A percentile compares a stretch with the other conserved stretches of the same genome.
phyloP scores from a whole-genome alignment of 2,329 filamentous ascomycete species.

The Penicillium sp. region DNA sequence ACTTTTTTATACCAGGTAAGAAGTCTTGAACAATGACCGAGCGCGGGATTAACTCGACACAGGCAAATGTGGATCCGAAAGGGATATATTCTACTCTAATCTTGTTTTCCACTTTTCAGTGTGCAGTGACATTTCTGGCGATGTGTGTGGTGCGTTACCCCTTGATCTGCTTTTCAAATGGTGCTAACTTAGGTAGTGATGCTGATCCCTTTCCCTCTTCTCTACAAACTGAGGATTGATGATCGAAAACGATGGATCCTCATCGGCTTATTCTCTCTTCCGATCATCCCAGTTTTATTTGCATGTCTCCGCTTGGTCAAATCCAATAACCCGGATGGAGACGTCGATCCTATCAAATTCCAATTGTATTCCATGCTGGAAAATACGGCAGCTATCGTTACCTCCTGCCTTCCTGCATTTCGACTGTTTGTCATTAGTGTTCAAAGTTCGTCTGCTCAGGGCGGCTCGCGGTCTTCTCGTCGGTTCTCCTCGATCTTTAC shows the following conservation, averaged over 20 bases:
- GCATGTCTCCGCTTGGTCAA: conserved; percentile 3
- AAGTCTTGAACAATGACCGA: not conserved
- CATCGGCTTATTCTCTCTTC: not conserved
- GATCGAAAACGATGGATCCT: not conserved
- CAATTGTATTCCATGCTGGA: conserved; percentile 1
- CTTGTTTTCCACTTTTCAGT: not conserved
- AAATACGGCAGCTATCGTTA: not conserved
- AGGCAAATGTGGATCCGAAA: not conserved
- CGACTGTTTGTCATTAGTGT: not conserved
- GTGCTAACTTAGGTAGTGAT: not conserved
- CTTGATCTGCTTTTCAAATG: not conserved
- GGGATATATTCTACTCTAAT: not conserved
- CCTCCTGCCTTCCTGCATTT: not conserved
- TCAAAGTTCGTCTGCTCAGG: not conserved
- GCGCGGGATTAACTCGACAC: not conserved
- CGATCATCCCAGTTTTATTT: conserved; percentile 6
- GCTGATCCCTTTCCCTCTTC: not conserved
- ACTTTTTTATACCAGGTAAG: not conserved
- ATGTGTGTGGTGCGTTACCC: not conserved
- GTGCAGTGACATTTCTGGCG: not conserved
- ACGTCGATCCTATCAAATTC: conserved; percentile 9
- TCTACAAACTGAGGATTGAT: not conserved
- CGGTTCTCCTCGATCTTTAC: not conserved
- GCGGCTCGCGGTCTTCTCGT: not conserved
- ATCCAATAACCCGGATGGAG: not conserved